Base-by-base conservation (phyloP, 2,329 filamentous ascomycete genomes). In the Botrytis paeoniae region DNA sequence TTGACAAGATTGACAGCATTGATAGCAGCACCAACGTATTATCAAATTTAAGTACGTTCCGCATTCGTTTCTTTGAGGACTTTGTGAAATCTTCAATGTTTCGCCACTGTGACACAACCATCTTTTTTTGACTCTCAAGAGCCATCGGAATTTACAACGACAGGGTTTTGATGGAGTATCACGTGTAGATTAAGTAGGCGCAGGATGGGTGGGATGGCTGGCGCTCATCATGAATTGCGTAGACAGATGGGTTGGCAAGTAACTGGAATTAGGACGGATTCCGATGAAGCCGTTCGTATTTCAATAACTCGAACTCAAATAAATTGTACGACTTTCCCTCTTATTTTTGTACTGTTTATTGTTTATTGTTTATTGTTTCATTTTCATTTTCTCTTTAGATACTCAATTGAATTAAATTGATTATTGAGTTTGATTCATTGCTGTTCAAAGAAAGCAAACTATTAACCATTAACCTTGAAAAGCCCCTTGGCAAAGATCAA, bases 271-370 rank as follows among this genome's bases (percentile, higher is more conserved):
- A 43, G 43, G 39, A 71, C 37, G 45, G 61, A 66, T 65, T 65
- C 70, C 70, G 70, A 71, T 54, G 61, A 66, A 66, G 70, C 70
- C 70, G 70, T 62, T 71, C 69, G 45, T 71, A 59, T 71, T 48
- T 25, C 14, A 41, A 68, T 20, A 35, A 4, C 20, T 57, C 7
- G 41, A 43, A 61, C 39, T 43, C 3, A 65, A 51, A 57, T 54
- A 71, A 64, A 64, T 57, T 25, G n/a, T 43, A 29, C n/a, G 9
- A 12, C 39, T 35, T 45, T 65, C 29, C 25, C n/a, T 65, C 39
- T 65, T 22, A 35, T 65, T 4, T 22, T 6, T 16, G 35, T 25
- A 25, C 3, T n/a, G 20, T 32, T 32, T 29, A 39, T 20, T 39
- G 59, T 41, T 63, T 22, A 18, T 32, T 45, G n/a, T n/a, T n/a